phyloP scores from a whole-genome alignment of 2,329 filamentous ascomycete genomes.

The Ophiostoma piceae region DNA sequence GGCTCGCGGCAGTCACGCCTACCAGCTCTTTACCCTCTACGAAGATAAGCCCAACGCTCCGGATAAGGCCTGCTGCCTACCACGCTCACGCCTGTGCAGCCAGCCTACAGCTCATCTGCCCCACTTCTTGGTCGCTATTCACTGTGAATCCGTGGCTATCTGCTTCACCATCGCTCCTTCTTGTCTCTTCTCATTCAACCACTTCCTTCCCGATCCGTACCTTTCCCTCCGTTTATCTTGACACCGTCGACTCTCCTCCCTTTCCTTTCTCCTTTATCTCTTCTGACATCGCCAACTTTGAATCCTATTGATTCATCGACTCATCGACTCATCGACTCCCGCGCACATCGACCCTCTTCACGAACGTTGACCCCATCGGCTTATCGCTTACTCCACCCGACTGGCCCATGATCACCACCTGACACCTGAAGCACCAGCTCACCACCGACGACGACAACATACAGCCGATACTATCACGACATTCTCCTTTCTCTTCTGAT shows the following conservation, averaged over 20 bases:
- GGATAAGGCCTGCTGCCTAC: slow-evolving; percentile 4
- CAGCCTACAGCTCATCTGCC: not conserved
- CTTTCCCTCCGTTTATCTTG: slow-evolving; percentile 1
- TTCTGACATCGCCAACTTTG: not conserved
- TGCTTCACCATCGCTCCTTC: slow-evolving; percentile 9
- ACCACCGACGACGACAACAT: not conserved
- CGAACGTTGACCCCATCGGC: not conserved
- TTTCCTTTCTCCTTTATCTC: not conserved
- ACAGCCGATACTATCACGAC: not conserved
- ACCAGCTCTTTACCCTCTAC: not conserved
- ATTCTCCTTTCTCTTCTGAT: not conserved
- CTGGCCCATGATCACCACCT: not conserved
- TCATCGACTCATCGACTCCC: too few relatives aligned
- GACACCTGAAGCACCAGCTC: slow-evolving; percentile 3
- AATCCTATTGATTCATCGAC: not conserved
- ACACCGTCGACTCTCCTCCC: not conserved
- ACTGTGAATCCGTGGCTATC: slow-evolving; percentile 12
- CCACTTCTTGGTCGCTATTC: slow-evolving; percentile 10
- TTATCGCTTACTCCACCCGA: slow-evolving; percentile 10
- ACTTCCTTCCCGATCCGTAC: not conserved
- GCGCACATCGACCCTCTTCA: not conserved
- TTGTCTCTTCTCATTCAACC: not conserved
- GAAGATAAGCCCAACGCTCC: not conserved
- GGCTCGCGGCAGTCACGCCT: not conserved
- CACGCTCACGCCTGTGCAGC: not conserved